Base-by-base conservation (phyloP, 2,329 filamentous ascomycete genomes). In the Venturia aucupariae region DNA sequence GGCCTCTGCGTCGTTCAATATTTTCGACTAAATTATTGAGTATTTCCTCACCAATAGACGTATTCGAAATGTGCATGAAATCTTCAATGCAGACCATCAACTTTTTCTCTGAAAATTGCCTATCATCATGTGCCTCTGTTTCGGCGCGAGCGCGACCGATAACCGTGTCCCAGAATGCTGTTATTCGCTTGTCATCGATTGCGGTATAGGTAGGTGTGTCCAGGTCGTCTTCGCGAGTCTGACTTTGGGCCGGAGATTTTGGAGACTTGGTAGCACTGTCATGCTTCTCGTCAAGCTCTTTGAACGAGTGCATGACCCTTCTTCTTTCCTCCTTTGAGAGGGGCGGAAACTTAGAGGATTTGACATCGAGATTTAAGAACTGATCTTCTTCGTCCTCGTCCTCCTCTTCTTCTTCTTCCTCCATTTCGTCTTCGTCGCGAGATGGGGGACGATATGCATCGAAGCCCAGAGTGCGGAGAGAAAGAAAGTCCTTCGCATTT, bases 71-170 rank as follows among this genome's bases (percentile, higher is more conserved):
- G 67, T 95, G 90, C 63, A 89, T 86, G 70, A 91, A 89, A 72
- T 97, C 90, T 72, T 89, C 85, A 15, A 96, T 78, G 69, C 90
- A 90, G 46, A 95, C 80, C 65, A 97, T 86, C 8, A 92, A 81
- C 30, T 80, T 81, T 60, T 80, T 72, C 70, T 72, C 66, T 24
- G 69, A 72, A 65, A 63, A 63, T 63, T 66, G 35, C 67, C n/a
- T 69, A 67, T 13, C 72, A 61, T 27, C 66, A 46, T 60, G 73
- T 63, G 19, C 54, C 65, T 38, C 17, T 24, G 13, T 41, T 15
- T 39, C 7, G 17, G 42, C 8, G 13, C 54, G 19, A 7, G 57
- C 51, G 22, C n/a, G n/a, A 13, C 60, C 64, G 27, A 64, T 65
- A 30, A 64, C 24, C 19, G 62, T 19, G 32, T 64, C 22, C 51